Base-by-base conservation (phyloP, 75 land plant genomes). In the Pseudotsuga menziesii region DNA sequence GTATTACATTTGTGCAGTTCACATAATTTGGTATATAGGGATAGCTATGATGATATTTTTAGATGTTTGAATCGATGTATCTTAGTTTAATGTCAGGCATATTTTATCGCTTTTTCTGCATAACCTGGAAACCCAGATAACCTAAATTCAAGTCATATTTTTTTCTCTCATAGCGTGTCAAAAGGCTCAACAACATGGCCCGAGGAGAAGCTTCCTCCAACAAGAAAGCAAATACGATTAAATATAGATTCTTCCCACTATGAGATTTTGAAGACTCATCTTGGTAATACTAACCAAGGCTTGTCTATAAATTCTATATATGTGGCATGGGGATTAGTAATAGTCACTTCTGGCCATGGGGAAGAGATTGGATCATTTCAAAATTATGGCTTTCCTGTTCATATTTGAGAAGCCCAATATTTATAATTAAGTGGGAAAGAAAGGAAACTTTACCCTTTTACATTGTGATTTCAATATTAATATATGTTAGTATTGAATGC, bases 341-440 rank as follows among this genome's bases (percentile, higher is more conserved):
- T 29, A 29, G 32, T 29, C 32, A 29, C 0, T 29, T 0, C 1
- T 29, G 1, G 32, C 1, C 32, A 29, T 29, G 32, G 32, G 32
- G 32, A 1, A 29, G 32, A 29, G 1, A 29, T n/a, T n/a, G n/a
- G 32, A 29, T 29, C 32, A 29, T 29, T 29, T 29, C 32, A 0
- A 29, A 29, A 29, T 29, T 29, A 29, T 29, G 32, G 32, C 32
- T 29, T 29, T 0, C 32, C 0, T 29, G 32, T 29, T 29, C 32
- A 1, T 29, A 29, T 29, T n/a, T 88, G 78, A 89, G 20, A 35
- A 66, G 36, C 39, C 39, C 19, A 15, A 32, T 66, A 66, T 64
- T 63, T 25, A 63, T 15, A 66, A 25, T 26, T 61, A 26, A 66
- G 70, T 66, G 44, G 6, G 35, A 66, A 16, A 32, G 16, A 35